These are phyloP conservation scores for Botrytis fabae DNA, from an alignment of 2,329 filamentous ascomycete genomes.

Conservation along the genomic window DNA sequence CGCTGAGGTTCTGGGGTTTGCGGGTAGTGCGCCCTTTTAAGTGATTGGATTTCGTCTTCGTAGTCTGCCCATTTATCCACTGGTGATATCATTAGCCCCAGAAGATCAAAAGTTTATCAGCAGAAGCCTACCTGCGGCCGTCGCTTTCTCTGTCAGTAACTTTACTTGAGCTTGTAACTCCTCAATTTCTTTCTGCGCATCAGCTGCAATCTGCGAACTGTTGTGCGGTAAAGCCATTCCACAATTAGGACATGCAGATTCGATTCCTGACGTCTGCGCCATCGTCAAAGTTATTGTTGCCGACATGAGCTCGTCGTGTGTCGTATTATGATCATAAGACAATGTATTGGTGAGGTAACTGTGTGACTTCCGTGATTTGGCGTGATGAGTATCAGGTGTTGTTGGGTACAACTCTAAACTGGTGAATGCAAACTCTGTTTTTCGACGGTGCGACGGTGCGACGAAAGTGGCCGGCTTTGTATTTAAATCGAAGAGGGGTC, in stretches of 20 bases:
- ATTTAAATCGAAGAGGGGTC: conserved; percentile 15
- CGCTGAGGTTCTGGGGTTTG: conserved; percentile 18
- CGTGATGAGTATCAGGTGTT: conserved; percentile 4
- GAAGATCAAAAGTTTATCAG: not conserved
- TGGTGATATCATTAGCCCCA: conserved; percentile 33
- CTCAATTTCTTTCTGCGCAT: conserved; percentile 60
- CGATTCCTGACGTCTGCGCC: conserved; percentile 27
- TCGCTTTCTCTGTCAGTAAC: conserved; percentile 69
- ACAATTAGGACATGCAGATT: conserved; percentile 39
- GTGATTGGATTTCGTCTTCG: conserved; percentile 70
- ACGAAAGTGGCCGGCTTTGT: not conserved
- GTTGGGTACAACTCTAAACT: not conserved
- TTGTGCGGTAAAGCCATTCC: conserved; percentile 34
- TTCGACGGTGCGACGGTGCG: not conserved
- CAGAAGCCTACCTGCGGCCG: conserved; percentile 53
- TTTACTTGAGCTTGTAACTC: conserved; percentile 72
- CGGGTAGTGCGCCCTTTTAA: conserved; percentile 48
- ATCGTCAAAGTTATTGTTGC: conserved; percentile 40
- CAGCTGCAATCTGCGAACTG: conserved; percentile 32
- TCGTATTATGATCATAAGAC: conserved; percentile 29
- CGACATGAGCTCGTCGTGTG: conserved; percentile 33
- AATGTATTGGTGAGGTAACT: conserved; percentile 4
- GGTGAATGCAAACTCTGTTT: not conserved
- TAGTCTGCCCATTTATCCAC: conserved; percentile 72
- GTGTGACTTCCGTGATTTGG: conserved; percentile 3